Evolutionary conservation across 768 basidiomycete genomes (phyloP).

Genomic region (Leccinum disarticulatum): DNA sequence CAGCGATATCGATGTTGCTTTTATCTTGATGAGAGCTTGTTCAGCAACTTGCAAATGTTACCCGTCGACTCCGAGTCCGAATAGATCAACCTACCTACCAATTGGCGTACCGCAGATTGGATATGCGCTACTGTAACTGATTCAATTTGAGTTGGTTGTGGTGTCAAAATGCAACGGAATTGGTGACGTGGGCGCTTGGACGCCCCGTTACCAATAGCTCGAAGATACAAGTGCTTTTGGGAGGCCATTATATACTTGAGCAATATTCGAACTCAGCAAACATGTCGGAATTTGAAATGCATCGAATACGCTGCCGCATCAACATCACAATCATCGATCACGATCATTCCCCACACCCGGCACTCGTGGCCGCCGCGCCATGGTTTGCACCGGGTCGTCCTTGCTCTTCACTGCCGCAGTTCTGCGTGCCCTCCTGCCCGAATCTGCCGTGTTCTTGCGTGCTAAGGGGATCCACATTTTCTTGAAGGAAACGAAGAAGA

Average conservation of each 20-base stretch:
- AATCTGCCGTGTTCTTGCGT: slow-evolving; percentile 31
- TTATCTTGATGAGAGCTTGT: neutral
- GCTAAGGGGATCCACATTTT: slow-evolving; percentile 71
- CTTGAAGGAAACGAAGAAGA: slow-evolving; percentile 68
- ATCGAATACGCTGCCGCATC: slow-evolving; percentile 29
- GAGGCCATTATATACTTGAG: no score
- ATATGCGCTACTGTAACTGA: neutral
- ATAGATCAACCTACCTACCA: neutral
- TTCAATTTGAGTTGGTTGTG: neutral
- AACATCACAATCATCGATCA: no score
- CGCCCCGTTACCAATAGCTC: neutral
- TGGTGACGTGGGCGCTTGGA: neutral
- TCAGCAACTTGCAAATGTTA: neutral
- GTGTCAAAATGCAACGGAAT: neutral
- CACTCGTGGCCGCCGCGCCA: slow-evolving; percentile 58
- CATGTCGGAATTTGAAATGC: no score
- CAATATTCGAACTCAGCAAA: no score
- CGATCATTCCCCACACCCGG: slow-evolving; percentile 39
- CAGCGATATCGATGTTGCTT: neutral
- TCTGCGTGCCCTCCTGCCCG: slow-evolving; percentile 26
- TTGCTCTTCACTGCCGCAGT: slow-evolving; percentile 69
- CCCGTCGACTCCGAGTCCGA: neutral
- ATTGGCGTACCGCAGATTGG: neutral
- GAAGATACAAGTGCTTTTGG: no score
- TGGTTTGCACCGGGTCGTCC: slow-evolving; percentile 81